phyloP scores from a whole-genome alignment of 2,329 filamentous ascomycete genomes.

The Epichloe scottii region DNA sequence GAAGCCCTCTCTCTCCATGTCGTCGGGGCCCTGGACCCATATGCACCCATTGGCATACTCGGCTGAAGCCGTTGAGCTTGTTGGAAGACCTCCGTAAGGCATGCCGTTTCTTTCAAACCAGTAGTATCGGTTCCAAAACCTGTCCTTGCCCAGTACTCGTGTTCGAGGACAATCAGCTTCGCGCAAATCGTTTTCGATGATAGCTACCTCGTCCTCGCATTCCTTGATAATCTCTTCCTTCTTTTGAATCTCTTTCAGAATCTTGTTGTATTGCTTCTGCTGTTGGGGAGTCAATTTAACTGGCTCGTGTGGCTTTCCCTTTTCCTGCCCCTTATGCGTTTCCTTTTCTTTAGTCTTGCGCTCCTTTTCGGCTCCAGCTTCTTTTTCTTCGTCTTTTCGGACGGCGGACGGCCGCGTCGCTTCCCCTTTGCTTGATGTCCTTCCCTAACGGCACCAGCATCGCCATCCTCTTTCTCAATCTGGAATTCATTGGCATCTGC shows the following conservation, averaged over 20 bases:
- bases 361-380: constrained; percentile 37
- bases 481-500: constrained; percentile 49
- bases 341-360: constrained; percentile 65
- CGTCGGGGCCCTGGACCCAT: constrained; percentile 92
- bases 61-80: constrained; percentile 75
- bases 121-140: constrained; percentile 97
- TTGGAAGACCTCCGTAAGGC: constrained; percentile 81
- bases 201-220: constrained; percentile 73
- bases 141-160: constrained; percentile 78
- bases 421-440: constrained; percentile 41
- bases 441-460: constrained; percentile 61
- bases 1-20: constrained; percentile 74
- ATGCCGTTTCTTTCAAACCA: constrained; percentile 99
- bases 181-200: constrained; percentile 81
- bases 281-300: constrained; percentile 56
- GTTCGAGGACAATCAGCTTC: constrained; percentile 90
- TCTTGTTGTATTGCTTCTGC: constrained; percentile 77
- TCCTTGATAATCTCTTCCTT: constrained; percentile 69
- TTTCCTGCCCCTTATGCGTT: constrained; percentile 39
- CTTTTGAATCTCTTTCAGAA: constrained; percentile 80
- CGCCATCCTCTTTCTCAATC: constrained; percentile 44
- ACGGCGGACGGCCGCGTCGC: constrained; percentile 42
- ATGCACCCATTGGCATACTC: constrained; percentile 88
- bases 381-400: constrained; percentile 63
- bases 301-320: constrained; percentile 50